Percentiles rank a stretch among this genome's conserved stretches.
These are phyloP conservation scores for Fusarium sp. DNA, from an alignment of 2,329 filamentous ascomycete genomes.

Conservation along the genomic window DNA sequence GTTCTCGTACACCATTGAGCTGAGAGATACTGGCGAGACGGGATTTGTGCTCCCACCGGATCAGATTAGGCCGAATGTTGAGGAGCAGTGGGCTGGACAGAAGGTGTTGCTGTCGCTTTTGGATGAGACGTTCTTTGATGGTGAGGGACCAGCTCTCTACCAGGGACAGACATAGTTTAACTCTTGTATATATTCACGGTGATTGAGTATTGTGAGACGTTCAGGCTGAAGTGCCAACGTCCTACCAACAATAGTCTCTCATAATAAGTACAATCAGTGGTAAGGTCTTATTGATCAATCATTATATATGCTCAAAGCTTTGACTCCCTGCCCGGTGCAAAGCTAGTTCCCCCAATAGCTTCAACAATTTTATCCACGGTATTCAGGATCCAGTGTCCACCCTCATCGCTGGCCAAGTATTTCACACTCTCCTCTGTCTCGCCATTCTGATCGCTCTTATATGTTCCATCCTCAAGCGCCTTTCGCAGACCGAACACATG, in stretches of 20 bases:
- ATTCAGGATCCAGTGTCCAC: conserved; percentile 60
- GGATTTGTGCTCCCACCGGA: conserved; percentile 55
- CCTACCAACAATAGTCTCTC: too few species aligned
- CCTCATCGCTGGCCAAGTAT: conserved; percentile 61
- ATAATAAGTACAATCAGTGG: neutral
- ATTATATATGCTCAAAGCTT: conserved; percentile 28
- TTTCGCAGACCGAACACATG: conserved; percentile 86
- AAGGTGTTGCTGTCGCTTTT: conserved; percentile 50
- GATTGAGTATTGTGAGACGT: neutral
- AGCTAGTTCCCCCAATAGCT: conserved; percentile 59
- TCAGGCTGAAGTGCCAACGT: too few species aligned
- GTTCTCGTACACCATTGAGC: conserved; percentile 57
- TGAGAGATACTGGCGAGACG: conserved; percentile 50
- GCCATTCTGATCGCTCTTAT: conserved; percentile 52
- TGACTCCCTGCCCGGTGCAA: conserved; percentile 49
- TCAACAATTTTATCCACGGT: conserved; percentile 60
- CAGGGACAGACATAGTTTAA: conserved; percentile 22
- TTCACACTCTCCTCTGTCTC: conserved; percentile 52
- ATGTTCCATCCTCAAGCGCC: conserved; percentile 75
- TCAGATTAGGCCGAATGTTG: conserved; percentile 53
- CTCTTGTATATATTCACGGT: neutral
- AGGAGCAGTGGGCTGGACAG: conserved; percentile 56
- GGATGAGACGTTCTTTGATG: conserved; percentile 54
- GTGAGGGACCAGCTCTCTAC: conserved; percentile 42
- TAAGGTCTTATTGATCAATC: neutral